Base-by-base conservation (phyloP, 2,329 filamentous ascomycete species). In the Coniochaeta ligniaria region DNA sequence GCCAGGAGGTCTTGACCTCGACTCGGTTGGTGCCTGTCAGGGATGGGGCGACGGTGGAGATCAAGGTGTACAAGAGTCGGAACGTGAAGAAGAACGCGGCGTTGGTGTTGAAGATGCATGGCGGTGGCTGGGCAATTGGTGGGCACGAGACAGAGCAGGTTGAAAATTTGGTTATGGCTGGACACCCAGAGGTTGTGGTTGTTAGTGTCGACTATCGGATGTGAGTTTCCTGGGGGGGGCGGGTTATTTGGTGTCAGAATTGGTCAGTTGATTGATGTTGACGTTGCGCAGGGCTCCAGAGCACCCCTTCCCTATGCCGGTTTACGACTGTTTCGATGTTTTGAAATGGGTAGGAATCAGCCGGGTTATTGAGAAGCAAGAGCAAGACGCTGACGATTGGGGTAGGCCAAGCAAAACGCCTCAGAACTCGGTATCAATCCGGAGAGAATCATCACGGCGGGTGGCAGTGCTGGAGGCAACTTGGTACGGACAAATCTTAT, bases 241-340 rank as follows among this genome's bases (percentile, higher is more conserved):
- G 6, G 4, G 3, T 2, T 22, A 4, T 17, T 36, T 22, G 35
- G 54, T 24, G n/a, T 22, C 4, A 17, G 7, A 36, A 14, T 36
- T 36, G 12, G 12, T 9, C 5, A 31, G 28, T 31, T n/a, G 9
- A 9, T 14, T 36, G 12, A 36, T 11, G 28, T 61, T 71, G n/a
- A 70, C 47, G 28, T 50, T 1, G 11, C 74, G 71, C 60, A 82
- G 80, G 64, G 80, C 80, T 0, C 80, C 80, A 3, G 79, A 83
- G 63, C 77, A 75, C 61, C 77, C 77, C 0, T 83, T 80, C 58
- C 80, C 80, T 0, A 76, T 75, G 58, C 77, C 77, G 0, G 61
- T 81, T 6, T 76, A 82, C 59, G 80, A 83, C 66, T 78, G 77
- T 57, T 80, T 79, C 59, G 80, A 83, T 63, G 79, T 77, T 3